Percentiles rank a stretch among this genome's conserved stretches.
Conservation (phyloP, 73 alveolate species). For the Halteria grandinella region DNA sequence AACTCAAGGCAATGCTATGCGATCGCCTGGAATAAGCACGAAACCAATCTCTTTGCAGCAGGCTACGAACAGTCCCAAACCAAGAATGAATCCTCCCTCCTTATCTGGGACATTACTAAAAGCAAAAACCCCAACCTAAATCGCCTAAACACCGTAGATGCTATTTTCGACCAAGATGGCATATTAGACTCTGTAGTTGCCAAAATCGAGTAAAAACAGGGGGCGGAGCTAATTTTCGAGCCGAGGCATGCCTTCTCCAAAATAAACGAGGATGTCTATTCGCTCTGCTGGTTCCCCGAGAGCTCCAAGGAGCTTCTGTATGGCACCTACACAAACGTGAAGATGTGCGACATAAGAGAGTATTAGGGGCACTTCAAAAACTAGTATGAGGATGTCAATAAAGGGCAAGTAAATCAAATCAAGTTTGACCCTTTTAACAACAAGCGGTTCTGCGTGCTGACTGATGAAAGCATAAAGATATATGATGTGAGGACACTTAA, state of each 20-base stretch:
- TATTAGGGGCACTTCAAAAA: neutral
- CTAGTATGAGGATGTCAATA: slow-evolving; percentile 22
- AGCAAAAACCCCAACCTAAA: neutral
- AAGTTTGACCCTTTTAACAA: slow-evolving; percentile 31
- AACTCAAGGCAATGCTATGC: slow-evolving; percentile 35
- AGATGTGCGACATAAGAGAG: slow-evolving; percentile 42
- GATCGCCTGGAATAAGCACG: slow-evolving; percentile 28
- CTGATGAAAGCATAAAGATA: slow-evolving; percentile 28
- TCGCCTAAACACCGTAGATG: neutral
- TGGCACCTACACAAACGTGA: slow-evolving; percentile 21
- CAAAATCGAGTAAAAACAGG: slow-evolving; percentile 3
- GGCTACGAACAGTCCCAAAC: slow-evolving; percentile 32
- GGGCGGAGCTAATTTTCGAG: slow-evolving; percentile 27
- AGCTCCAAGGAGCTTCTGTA: neutral
- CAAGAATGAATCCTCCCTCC: slow-evolving; percentile 24
- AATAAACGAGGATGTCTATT: slow-evolving; percentile 24
- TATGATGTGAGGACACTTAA: slow-evolving; percentile 17
- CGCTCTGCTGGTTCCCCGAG: slow-evolving; percentile 23
- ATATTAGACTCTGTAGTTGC: slow-evolving; percentile 5
- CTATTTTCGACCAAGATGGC: neutral
- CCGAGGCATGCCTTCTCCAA: slow-evolving; percentile 15
- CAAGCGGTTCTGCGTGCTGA: slow-evolving; percentile 1
- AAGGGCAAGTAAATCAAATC: neutral
- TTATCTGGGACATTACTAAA: slow-evolving; percentile 33
- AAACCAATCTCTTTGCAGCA: slow-evolving; percentile 30